Conservation (phyloP, 1,284 basidiomycete genomes). For the Boletus albobrunnescens region DNA sequence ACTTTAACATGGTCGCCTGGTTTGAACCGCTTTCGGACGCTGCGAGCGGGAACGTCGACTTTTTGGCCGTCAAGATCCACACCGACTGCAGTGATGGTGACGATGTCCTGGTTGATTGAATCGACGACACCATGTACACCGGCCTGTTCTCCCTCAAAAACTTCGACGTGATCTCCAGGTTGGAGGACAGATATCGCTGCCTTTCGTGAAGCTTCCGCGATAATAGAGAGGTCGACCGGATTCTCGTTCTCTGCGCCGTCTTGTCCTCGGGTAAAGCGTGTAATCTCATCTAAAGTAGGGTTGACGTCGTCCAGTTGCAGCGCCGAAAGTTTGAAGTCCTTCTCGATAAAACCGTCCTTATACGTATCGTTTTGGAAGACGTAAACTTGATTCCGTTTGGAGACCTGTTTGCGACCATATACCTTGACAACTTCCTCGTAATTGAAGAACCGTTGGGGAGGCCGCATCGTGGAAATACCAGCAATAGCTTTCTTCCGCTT, state of each 20-base stretch:
- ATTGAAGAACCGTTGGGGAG: conserved; percentile 92
- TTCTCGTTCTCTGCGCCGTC: conserved; percentile 62
- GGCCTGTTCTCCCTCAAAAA: conserved; percentile 94
- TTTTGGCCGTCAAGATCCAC: conserved; percentile 82
- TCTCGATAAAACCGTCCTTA: conserved; percentile 93
- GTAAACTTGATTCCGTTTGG: conserved; percentile 67
- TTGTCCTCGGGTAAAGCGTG: conserved; percentile 75
- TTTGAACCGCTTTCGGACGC: conserved; percentile 93
- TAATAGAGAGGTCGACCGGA: conserved; percentile 73
- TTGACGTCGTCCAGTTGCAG: conserved; percentile 88
- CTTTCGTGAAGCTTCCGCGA: conserved; percentile 85
- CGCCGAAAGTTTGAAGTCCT: conserved; percentile 85
- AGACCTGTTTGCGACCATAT: conserved; percentile 75
- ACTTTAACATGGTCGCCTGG: conserved; percentile 99
- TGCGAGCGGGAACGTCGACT: conserved; percentile 83
- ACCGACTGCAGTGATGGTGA: conserved; percentile 79
- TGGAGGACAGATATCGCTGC: conserved; percentile 88
- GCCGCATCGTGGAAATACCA: conserved; percentile 60
- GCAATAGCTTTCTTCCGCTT: conserved; percentile 66
- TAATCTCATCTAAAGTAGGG: conserved; percentile 95
- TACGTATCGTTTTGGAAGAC: conserved; percentile 93
- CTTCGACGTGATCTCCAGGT: conserved; percentile 96
- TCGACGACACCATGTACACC: conserved; percentile 92
- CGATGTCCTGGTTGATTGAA: conserved; percentile 83
- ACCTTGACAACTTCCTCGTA: conserved; percentile 89